These are phyloP conservation scores for Candida sp. DNA, from an alignment of 1,139 yeast genomes.

Conservation along the genomic window DNA sequence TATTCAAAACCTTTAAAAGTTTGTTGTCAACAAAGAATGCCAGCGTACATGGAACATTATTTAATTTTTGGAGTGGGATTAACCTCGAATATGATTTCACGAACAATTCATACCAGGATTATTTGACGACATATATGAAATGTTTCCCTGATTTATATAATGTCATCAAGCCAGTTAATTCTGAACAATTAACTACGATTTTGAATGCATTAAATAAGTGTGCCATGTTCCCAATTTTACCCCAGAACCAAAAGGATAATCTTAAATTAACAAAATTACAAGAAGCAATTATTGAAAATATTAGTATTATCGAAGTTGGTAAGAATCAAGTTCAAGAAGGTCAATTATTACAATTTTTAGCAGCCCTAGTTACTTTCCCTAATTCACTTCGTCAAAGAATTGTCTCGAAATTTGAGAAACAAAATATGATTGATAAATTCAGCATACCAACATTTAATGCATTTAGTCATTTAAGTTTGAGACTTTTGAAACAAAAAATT, in stretches of 20 bases:
- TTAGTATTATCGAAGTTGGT: constrained; percentile 28
- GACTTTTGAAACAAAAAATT: constrained; percentile 36
- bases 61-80: constrained; percentile 62
- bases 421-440: constrained; percentile 22
- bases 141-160: constrained; percentile 47
- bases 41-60: constrained; percentile 27
- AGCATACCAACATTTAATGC: constrained; percentile 70
- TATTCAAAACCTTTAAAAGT: constrained; percentile 50
- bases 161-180: constrained; percentile 37
- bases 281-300: constrained; percentile 41
- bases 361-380: constrained; percentile 52
- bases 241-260: constrained; percentile 32
- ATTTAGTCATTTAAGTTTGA: constrained; percentile 50
- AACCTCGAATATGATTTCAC: constrained; percentile 58
- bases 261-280: constrained; percentile 54
- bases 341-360: constrained; percentile 48
- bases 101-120: constrained; percentile 53
- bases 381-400: constrained; percentile 58
- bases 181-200: constrained; percentile 14
- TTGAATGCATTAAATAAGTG: constrained; percentile 53
- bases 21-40: constrained; percentile 33
- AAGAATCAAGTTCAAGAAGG: constrained; percentile 36
- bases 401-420: constrained; percentile 26
- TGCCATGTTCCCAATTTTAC: constrained; percentile 65
- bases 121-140: constrained; percentile 47